phyloP scores from a whole-genome alignment of 1,284 basidiomycete species.

The Ceratorhiza oryzae-sativae region DNA sequence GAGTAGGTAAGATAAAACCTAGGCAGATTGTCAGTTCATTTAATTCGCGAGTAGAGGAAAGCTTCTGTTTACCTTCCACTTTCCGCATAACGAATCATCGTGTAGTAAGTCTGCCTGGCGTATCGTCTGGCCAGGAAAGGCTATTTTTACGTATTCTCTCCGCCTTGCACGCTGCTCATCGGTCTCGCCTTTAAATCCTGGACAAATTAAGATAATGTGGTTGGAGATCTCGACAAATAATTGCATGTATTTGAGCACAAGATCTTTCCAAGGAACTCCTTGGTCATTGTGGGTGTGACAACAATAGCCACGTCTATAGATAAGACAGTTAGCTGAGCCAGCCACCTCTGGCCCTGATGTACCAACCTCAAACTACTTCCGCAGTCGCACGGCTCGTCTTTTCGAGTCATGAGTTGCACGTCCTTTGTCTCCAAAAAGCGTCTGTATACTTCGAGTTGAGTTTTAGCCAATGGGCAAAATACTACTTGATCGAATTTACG shows the following conservation, averaged over 20 bases:
- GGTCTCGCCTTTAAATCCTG: constrained; percentile 56
- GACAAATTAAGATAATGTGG: constrained; percentile 81
- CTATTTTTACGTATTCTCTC: constrained; percentile 56
- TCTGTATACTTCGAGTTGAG: constrained; percentile 75
- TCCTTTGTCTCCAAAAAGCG: constrained; percentile 65
- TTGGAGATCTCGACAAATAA: constrained; percentile 82
- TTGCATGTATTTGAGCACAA: constrained; percentile 71
- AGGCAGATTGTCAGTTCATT: not conserved
- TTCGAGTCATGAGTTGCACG: constrained; percentile 70
- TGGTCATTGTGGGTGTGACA: constrained; percentile 67
- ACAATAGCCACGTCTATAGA: constrained; percentile 66
- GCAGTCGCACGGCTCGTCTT: constrained; percentile 77
- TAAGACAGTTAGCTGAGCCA: too few relatives aligned
- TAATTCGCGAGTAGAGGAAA: not conserved
- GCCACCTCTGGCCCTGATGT: too few relatives aligned
- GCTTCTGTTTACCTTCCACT: constrained; percentile 69
- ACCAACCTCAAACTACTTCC: constrained; percentile 63
- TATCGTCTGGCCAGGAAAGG: constrained; percentile 59
- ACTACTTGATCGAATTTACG: constrained; percentile 86
- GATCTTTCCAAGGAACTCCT: constrained; percentile 54
- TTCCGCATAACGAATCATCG: constrained; percentile 74
- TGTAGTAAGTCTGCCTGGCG: constrained; percentile 62
- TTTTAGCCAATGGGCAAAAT: constrained; percentile 79
- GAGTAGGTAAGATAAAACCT: constrained; percentile 46
- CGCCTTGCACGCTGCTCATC: constrained; percentile 61